Evolutionary conservation across 2,329 filamentous ascomycete species (phyloP).

Genomic region (Chrysoporthe puriensis): DNA sequence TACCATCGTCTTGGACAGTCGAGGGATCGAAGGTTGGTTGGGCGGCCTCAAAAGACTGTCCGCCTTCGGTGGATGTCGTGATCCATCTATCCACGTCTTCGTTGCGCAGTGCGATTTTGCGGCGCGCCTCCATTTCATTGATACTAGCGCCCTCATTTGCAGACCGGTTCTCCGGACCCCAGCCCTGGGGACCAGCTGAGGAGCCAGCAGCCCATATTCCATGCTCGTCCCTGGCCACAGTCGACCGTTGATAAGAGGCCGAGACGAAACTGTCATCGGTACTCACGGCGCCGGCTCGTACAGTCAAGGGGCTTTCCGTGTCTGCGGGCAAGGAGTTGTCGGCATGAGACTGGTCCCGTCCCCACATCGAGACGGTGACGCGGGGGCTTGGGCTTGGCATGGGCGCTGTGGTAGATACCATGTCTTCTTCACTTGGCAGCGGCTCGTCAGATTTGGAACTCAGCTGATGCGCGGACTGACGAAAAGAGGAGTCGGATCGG

Average conservation of each 20-base stretch:
- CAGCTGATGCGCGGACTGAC: slow-evolving; percentile 44
- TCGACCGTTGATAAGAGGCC: slow-evolving; percentile 29
- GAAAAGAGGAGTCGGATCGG: slow-evolving; percentile 37
- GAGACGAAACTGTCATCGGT: slow-evolving; percentile 40
- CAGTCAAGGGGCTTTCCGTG: slow-evolving; percentile 41
- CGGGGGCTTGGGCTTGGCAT: slow-evolving; percentile 56
- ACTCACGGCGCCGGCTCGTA: slow-evolving; percentile 40
- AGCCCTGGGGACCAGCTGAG: slow-evolving; percentile 47
- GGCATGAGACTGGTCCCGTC: slow-evolving; percentile 41
- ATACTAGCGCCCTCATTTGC: slow-evolving; percentile 49
- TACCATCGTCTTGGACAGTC: slow-evolving; percentile 39
- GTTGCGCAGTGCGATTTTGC: slow-evolving; percentile 51
- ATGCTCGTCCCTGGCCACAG: slow-evolving; percentile 43
- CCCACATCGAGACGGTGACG: slow-evolving; percentile 62
- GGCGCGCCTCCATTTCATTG: slow-evolving; percentile 51
- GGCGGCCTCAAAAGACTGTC: slow-evolving; percentile 31
- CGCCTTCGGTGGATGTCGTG: slow-evolving; percentile 34
- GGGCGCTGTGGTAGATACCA: slow-evolving; percentile 42
- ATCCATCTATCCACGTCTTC: slow-evolving; percentile 57
- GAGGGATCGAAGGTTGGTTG: slow-evolving; percentile 27
- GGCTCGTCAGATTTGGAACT: slow-evolving; percentile 56
- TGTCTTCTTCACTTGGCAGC: slow-evolving; percentile 54
- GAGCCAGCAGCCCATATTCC: slow-evolving; percentile 47
- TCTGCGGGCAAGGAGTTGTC: slow-evolving; percentile 44
- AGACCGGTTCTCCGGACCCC: slow-evolving; percentile 52